Evolutionary conservation across 2,329 filamentous ascomycete species (phyloP).

Genomic region (Phyllosticta citriasiana): DNA sequence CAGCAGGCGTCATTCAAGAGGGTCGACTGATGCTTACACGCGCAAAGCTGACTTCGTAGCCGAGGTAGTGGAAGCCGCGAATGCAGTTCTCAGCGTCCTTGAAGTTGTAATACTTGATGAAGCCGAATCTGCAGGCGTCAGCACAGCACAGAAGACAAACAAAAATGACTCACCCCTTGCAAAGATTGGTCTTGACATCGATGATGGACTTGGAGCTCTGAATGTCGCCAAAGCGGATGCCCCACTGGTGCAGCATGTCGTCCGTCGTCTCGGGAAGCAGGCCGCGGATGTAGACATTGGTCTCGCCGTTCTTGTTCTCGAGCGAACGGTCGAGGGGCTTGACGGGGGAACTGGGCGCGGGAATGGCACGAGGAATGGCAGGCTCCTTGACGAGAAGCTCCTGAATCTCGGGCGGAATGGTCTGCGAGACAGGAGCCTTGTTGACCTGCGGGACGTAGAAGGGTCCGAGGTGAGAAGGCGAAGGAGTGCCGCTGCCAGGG

Average conservation of each 20-base stretch:
- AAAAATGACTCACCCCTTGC: conserved; percentile 67
- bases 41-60: conserved; percentile 96
- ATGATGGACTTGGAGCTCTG: conserved; percentile 98
- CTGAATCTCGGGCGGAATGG: conserved; percentile 36
- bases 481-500: conserved; percentile 39
- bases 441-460: conserved; percentile 32
- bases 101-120: conserved; percentile 86
- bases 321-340: conserved; percentile 90
- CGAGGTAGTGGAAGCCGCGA: conserved; percentile 83
- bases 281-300: conserved; percentile 96
- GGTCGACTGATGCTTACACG: conserved; percentile 49
- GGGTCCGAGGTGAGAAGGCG: conserved; percentile 36
- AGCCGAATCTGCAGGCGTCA: conserved; percentile 64
- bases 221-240: conserved; percentile 80
- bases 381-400: conserved; percentile 57
- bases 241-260: conserved; percentile 72
- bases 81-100: conserved; percentile 92
- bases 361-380: conserved; percentile 75
- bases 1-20: conserved; percentile 11
- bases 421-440: conserved; percentile 28
- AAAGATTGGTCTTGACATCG: conserved; percentile 82
- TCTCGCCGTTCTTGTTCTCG: conserved; percentile 89
- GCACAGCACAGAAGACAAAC: conserved; percentile 3
- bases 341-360: conserved; percentile 75
- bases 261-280: conserved; percentile 93